phyloP scores from a whole-genome alignment of 2,329 filamentous ascomycete genomes.

The Trichophyton verrucosum region DNA sequence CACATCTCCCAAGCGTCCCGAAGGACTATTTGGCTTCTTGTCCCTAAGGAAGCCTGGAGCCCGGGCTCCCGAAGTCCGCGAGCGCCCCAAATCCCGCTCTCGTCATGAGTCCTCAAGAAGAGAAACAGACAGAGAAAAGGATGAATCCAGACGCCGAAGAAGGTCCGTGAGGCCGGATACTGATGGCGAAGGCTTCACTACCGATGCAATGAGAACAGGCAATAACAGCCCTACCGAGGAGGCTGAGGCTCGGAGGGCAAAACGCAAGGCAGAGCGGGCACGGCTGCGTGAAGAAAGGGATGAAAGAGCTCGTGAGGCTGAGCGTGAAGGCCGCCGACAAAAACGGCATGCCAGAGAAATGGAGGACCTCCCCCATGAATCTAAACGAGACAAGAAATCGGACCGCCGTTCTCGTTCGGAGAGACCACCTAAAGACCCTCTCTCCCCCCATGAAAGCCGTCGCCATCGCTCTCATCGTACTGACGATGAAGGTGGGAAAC shows the following conservation, averaged over 20 bases:
- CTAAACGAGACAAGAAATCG: conserved; percentile 14
- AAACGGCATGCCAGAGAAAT: conserved; percentile 24
- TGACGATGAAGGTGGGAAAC: conserved; percentile 22
- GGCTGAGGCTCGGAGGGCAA: conserved; percentile 51
- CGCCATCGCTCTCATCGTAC: conserved; percentile 23
- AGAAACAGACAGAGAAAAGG: conserved; percentile 26
- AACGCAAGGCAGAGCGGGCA: conserved; percentile 45
- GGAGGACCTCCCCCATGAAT: conserved; percentile 14
- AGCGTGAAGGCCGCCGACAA: conserved; percentile 22
- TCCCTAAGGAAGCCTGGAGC: conserved; percentile 25
- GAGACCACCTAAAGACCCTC: not conserved
- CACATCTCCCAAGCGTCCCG: conserved; percentile 48
- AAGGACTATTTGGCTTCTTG: conserved; percentile 52
- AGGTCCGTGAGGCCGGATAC: conserved; percentile 37
- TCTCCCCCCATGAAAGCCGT: conserved; percentile 15
- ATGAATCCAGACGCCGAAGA: conserved; percentile 24
- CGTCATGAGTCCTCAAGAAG: conserved; percentile 25
- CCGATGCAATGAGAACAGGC: conserved; percentile 23
- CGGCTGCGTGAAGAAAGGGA: conserved; percentile 27
- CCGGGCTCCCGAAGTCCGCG: conserved; percentile 21
- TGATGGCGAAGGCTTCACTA: conserved; percentile 37
- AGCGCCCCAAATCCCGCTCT: conserved; percentile 27
- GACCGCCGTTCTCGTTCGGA: not conserved
- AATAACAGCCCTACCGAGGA: conserved; percentile 31
- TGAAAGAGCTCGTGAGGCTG: conserved; percentile 22